phyloP scores from a whole-genome alignment of 129 eudicot species.

The Artemisia annua region DNA sequence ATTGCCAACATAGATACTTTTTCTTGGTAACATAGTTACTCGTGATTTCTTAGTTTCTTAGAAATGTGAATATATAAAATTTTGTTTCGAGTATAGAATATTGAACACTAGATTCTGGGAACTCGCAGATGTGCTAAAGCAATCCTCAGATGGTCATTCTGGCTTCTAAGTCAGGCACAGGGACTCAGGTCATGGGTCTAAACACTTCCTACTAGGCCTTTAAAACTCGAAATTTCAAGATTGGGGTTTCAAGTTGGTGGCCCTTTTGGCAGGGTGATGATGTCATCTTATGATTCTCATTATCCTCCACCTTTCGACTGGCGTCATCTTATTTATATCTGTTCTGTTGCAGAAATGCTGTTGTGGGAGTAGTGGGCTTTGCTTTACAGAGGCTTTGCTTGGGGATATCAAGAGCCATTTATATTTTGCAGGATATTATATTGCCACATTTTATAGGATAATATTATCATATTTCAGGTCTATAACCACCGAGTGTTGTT shows the following conservation, averaged over 20 bases:
- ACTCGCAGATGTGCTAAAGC: conserved; percentile 82
- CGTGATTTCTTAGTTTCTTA: conserved; percentile 35
- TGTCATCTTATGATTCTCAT: conserved; percentile 49
- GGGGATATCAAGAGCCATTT: conserved; percentile 48
- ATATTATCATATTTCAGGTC: conserved; percentile 31
- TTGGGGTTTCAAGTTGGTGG: conserved; percentile 47
- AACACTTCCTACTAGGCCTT: conserved; percentile 42
- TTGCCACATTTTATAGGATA: conserved; percentile 21
- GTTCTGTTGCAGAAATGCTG: conserved; percentile 81
- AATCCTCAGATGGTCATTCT: conserved; percentile 57
- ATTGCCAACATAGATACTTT: conserved; percentile 23
- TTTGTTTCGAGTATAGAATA: conserved; percentile 32
- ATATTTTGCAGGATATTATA: conserved; percentile 42
- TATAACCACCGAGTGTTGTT: conserved; percentile 23
- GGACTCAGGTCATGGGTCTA: conserved; percentile 54
- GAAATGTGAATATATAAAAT: conserved; percentile 43
- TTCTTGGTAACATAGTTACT: conserved; percentile 24
- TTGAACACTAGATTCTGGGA: conserved; percentile 68
- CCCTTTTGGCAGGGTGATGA: conserved; percentile 46
- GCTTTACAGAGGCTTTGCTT: conserved; percentile 66
- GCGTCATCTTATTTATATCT: conserved; percentile 54
- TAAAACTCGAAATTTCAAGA: conserved; percentile 43
- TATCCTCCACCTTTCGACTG: conserved; percentile 48
- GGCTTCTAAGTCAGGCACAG: conserved; percentile 61
- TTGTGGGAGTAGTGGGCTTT: conserved; percentile 65